Evolutionary conservation across 306 rosid species (phyloP).

Genomic region (Leucaena leucocephala): DNA sequence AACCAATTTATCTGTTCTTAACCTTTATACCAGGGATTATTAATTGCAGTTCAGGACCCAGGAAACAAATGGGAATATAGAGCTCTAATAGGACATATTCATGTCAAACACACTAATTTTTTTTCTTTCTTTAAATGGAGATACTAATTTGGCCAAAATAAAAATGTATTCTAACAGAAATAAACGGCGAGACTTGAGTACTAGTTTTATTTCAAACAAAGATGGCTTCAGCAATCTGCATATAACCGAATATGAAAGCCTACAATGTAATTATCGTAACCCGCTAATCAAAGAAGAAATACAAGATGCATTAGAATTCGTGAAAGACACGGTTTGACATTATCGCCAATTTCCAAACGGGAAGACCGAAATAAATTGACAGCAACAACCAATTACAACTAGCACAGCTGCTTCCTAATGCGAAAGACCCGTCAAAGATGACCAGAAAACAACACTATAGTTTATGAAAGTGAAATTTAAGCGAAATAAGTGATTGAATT

Average conservation of each 20-base stretch:
- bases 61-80: neutral
- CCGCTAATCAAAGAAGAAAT: neutral
- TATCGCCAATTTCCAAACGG: slow-evolving; percentile 6
- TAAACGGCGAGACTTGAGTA: neutral
- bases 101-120: neutral
- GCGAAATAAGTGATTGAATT: neutral
- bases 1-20: neutral
- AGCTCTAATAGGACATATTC: neutral
- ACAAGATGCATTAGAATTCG: neutral
- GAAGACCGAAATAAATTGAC: neutral
- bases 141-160: neutral
- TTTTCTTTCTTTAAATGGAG: neutral
- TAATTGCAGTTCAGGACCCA: neutral
- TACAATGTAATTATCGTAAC: neutral
- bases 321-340: neutral
- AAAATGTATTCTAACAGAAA: neutral
- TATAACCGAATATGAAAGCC: neutral
- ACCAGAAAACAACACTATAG: neutral
- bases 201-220: neutral
- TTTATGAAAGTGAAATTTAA: slow-evolving; percentile 25
- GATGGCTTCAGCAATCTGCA: neutral
- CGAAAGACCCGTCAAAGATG: slow-evolving; percentile 1
- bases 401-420: neutral
- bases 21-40: neutral
- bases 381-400: neutral